phyloP scores from a whole-genome alignment of 2,329 filamentous ascomycete species.

The Fonsecaea nubica region DNA sequence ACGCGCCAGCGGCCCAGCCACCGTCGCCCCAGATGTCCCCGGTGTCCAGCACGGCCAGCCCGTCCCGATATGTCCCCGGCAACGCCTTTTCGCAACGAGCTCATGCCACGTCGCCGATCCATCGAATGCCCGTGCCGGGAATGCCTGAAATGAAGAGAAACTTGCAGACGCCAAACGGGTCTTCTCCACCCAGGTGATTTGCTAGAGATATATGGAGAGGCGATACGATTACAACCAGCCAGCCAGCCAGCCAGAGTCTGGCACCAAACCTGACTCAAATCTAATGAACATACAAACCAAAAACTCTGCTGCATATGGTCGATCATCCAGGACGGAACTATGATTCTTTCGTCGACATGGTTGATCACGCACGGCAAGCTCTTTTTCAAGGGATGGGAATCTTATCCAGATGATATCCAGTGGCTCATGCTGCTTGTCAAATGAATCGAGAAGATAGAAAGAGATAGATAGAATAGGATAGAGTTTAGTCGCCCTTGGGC shows the following conservation, averaged over 20 bases:
- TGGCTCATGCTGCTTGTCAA: background rate
- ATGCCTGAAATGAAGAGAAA: conserved; percentile 38
- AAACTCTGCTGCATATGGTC: background rate
- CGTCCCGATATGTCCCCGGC: conserved; percentile 32
- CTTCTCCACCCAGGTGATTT: conserved; percentile 26
- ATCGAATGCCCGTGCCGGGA: conserved; percentile 34
- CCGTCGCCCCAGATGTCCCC: conserved; percentile 21
- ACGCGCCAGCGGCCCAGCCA: conserved; percentile 8
- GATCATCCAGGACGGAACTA: background rate
- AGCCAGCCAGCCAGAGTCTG: background rate
- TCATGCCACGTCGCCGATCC: conserved; percentile 22
- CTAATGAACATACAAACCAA: conserved; percentile 2
- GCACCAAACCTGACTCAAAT: background rate
- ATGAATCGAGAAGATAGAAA: background rate
- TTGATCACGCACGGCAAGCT: background rate
- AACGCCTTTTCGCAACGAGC: conserved; percentile 41
- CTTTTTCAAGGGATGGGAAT: background rate
- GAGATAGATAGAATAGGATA: background rate
- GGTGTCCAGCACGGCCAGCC: conserved; percentile 14
- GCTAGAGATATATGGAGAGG: conserved; percentile 7
- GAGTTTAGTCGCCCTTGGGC: no score
- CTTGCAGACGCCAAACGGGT: conserved; percentile 11
- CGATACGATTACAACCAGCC: conserved; percentile 10
- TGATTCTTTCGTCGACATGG: background rate
- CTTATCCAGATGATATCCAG: background rate